Conservation (phyloP, 495 filamentous ascomycete genomes). For the Annulohypoxylon moriforme region DNA sequence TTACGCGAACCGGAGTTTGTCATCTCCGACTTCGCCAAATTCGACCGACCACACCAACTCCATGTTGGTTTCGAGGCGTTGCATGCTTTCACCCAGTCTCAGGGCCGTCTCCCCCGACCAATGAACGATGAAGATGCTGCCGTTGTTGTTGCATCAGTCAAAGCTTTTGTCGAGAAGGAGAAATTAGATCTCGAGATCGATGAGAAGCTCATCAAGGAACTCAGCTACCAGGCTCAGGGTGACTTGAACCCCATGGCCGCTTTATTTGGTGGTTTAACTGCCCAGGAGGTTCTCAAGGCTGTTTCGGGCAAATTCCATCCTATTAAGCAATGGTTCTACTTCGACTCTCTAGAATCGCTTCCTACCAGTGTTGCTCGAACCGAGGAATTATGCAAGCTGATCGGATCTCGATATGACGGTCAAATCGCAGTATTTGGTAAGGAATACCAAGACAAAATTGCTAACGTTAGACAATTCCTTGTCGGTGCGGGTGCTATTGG, state of each 20-base stretch:
- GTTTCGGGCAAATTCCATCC: conserved; percentile 98
- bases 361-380: conserved; percentile 77
- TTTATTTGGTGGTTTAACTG: conserved; percentile 93
- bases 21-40: conserved; percentile 96
- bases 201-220: conserved; percentile 90
- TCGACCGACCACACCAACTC: conserved; percentile 90
- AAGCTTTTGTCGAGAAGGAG: conserved; percentile 74
- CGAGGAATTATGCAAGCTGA: conserved; percentile 87
- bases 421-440: conserved; percentile 97
- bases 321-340: conserved; percentile 93
- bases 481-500: conserved; percentile 98
- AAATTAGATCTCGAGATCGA: conserved; percentile 82
- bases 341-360: conserved; percentile 95
- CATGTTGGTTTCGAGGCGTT: conserved; percentile 94
- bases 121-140: conserved; percentile 86
- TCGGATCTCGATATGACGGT: conserved; percentile 88
- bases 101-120: conserved; percentile 80
- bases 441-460: conserved; percentile 92
- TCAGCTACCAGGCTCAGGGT: conserved; percentile 95
- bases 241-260: conserved; percentile 93
- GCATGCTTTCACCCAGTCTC: conserved; percentile 78
- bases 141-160: conserved; percentile 77
- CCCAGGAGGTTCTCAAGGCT: conserved; percentile 96
- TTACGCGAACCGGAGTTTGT: conserved; percentile 88
- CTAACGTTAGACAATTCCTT: conserved; percentile 89